A percentile compares a stretch with the other conserved stretches of the same genome.
These are phyloP conservation scores for Fonsecaea monophora DNA, from an alignment of 2,329 filamentous ascomycete genomes.

Conservation along the genomic window DNA sequence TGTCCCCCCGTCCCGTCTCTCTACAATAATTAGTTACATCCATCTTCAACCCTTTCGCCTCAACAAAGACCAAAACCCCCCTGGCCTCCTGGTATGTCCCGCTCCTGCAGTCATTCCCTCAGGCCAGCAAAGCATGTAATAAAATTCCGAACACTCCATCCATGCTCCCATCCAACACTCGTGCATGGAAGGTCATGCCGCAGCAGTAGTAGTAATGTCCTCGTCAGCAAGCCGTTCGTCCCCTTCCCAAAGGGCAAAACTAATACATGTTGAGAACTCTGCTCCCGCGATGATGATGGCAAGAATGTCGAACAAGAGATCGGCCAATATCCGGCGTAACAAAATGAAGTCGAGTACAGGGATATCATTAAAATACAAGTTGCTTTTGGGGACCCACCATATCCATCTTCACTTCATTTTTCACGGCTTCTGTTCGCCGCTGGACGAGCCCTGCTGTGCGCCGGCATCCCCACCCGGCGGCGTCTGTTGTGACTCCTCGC, in stretches of 20 bases:
- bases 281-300: slow-evolving; percentile 19
- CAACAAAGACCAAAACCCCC: background rate
- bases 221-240: slow-evolving; percentile 11
- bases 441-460: slow-evolving; percentile 26
- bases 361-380: slow-evolving; percentile 42
- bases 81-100: background rate
- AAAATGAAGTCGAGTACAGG: slow-evolving; percentile 37
- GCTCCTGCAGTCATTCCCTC: slow-evolving; percentile 4
- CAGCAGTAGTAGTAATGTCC: slow-evolving; percentile 13
- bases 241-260: slow-evolving; percentile 9
- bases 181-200: slow-evolving; percentile 20
- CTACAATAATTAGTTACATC: background rate
- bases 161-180: slow-evolving; percentile 8
- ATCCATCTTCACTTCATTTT: slow-evolving; percentile 13
- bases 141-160: background rate
- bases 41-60: background rate
- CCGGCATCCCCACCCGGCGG: slow-evolving; percentile 46
- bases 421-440: slow-evolving; percentile 56
- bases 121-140: background rate
- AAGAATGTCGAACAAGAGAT: slow-evolving; percentile 5
- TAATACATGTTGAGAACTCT: slow-evolving; percentile 22
- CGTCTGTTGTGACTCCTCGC: slow-evolving; percentile 66
- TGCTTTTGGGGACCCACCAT: slow-evolving; percentile 22
- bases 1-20: background rate
- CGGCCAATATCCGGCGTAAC: slow-evolving; percentile 7